Evolutionary conservation across 2,329 filamentous ascomycete species (phyloP).

Genomic region (Microcyclosporella mali): DNA sequence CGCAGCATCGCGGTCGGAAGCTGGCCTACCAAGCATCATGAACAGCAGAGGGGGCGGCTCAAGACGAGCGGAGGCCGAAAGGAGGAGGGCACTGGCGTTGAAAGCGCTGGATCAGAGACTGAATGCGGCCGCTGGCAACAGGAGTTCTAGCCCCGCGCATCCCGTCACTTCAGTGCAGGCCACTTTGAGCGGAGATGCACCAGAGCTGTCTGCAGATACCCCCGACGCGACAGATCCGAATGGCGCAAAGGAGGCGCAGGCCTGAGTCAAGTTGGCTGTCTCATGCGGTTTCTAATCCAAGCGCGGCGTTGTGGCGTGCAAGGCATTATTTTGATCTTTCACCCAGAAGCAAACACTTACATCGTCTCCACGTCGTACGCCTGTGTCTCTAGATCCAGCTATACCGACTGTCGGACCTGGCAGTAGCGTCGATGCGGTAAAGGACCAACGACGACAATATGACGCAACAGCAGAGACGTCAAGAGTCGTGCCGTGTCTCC

Average conservation of each 20-base stretch:
- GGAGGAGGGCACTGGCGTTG: conserved; percentile 78
- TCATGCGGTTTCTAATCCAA: not conserved
- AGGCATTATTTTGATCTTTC: not conserved
- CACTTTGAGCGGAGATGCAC: conserved; percentile 7
- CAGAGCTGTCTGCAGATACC: not conserved
- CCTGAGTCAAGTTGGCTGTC: not conserved
- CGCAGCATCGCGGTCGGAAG: conserved; percentile 59
- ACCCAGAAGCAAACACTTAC: too few species aligned
- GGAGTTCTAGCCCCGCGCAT: conserved; percentile 7
- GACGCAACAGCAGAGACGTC: too few species aligned
- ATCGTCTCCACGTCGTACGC: too few species aligned
- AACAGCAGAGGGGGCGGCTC: conserved; percentile 45
- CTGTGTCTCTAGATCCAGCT: too few species aligned
- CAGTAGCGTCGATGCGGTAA: too few species aligned
- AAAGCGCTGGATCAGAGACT: conserved; percentile 88
- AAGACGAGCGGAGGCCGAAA: conserved; percentile 74
- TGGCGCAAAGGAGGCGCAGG: conserved; percentile 2
- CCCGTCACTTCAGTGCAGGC: conserved; percentile 19
- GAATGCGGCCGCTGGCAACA: conserved; percentile 61
- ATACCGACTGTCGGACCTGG: too few species aligned
- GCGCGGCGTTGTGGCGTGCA: not conserved
- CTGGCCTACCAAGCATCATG: conserved; percentile 55
- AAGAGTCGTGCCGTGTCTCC: too few species aligned
- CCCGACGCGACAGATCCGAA: not conserved
- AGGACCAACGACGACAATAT: too few species aligned